Base-by-base conservation (phyloP, 352 stramenopile genomes). In the Phytophthora uliginosa region DNA sequence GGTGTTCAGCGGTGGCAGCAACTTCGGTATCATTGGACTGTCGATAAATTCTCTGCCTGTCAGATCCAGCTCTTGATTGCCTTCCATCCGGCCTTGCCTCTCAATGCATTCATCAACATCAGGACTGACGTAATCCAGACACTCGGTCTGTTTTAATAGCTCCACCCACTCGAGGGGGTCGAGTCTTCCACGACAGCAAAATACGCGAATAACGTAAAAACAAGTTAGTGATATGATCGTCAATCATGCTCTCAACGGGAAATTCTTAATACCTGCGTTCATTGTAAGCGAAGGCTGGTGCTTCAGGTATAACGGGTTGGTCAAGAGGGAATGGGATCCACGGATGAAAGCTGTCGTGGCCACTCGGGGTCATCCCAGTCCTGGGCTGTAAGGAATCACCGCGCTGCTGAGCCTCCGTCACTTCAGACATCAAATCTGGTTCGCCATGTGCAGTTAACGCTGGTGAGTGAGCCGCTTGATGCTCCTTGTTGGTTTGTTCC, bases 71-170 rank as follows among this genome's bases (percentile, higher is more conserved):
- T 95, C 88, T 78, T 91, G 77, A 48, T 86, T 86, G 24, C 69
- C 83, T 77, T 86, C 73, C 42, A 83, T 63, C 10, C 63, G 59
- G 7, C 42, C 70, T 7, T 91, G 74, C 0, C 50, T 55, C 18
- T 69, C 65, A 7, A 95, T 74, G 38, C 73, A 90, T 5, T 63
- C 47, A 4, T 84, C 71, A 18, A 95, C 64, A 34, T 95, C 86
- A 12, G 88, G 88, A 17, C 88, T 95, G 51, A 91, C 67, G 59
- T 95, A 95, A 36, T 92, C 81, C 3, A 89, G 48, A 17, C 59
- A 78, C 28, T 85, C 78, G 0, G 66, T 64, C 20, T 74, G 69
- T 1, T 79, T 63, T 15, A 95, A 70, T 7, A 95, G 50, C n/a
- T 90, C 81, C 1, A 89, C 71, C 88, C 85, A 95, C 33, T 91